A percentile compares a stretch with the other conserved stretches of the same genome.
These are phyloP conservation scores for Microthlaspi erraticum DNA, from an alignment of 345 rosid species.

Conservation along the genomic window DNA sequence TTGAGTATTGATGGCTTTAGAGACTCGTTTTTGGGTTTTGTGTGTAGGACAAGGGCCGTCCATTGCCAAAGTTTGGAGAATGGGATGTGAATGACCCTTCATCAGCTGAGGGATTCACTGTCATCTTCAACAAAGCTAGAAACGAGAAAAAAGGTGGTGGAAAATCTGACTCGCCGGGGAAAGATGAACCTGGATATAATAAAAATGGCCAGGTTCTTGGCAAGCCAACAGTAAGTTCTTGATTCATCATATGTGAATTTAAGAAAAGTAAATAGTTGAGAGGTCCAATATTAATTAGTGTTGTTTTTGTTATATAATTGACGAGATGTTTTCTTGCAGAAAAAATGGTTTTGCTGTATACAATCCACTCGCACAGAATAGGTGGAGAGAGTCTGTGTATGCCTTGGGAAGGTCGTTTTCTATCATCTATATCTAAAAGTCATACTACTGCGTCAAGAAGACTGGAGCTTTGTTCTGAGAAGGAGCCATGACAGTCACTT, in stretches of 20 bases:
- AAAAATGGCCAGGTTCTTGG: constrained; percentile 53
- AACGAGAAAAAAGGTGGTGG: constrained; percentile 61
- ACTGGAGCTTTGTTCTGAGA: constrained; percentile 46
- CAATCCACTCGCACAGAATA: constrained; percentile 36
- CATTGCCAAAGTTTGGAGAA: constrained; percentile 67
- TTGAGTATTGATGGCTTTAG: background rate
- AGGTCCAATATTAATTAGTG: background rate
- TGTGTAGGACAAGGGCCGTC: constrained; percentile 56
- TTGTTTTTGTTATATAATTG: background rate
- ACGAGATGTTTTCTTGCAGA: constrained; percentile 31
- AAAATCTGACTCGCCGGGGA: constrained; percentile 50
- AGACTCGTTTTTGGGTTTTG: background rate
- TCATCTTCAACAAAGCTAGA: constrained; percentile 67
- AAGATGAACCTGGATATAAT: constrained; percentile 45
- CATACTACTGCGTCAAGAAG: constrained; percentile 36
- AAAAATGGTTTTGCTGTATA: constrained; percentile 50
- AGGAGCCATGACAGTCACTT: constrained; percentile 46
- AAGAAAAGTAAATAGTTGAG: background rate
- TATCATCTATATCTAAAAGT: constrained; percentile 22
- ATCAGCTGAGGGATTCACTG: constrained; percentile 65
- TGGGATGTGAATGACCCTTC: constrained; percentile 69
- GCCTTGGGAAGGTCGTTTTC: constrained; percentile 30
- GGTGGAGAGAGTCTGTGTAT: constrained; percentile 3
- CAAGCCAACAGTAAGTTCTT: constrained; percentile 65
- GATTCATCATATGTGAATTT: background rate